phyloP scores from a whole-genome alignment of 139 green algal genomes.

The Cymbomonas tetramitiformis region DNA sequence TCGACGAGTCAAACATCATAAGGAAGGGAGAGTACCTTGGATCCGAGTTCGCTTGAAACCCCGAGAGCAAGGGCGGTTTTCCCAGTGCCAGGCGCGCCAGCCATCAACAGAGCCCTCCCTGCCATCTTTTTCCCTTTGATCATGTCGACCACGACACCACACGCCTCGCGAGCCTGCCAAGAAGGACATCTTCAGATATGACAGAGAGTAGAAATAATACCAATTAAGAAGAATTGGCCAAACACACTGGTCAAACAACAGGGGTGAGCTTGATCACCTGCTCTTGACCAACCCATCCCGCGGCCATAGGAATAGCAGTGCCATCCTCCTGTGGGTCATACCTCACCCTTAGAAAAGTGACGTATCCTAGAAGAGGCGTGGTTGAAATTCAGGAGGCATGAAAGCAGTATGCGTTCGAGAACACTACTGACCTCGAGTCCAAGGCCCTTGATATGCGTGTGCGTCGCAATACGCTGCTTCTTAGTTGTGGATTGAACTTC shows the following conservation, averaged over 20 bases:
- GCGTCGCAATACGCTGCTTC: conserved; percentile 80
- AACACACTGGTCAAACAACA: no score
- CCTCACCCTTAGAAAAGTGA: no score
- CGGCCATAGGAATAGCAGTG: conserved; percentile 43
- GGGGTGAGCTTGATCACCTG: no score
- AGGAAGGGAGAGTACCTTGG: conserved; percentile 32
- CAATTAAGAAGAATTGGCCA: no score
- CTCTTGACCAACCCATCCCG: conserved; percentile 90
- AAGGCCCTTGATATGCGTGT: conserved; percentile 91
- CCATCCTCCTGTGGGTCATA: conserved; percentile 49
- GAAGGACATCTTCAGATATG: no score
- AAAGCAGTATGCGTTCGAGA: no score
- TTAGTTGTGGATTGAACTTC: conserved; percentile 83
- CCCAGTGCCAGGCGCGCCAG: conserved; percentile 82
- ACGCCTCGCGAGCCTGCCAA: conserved; percentile 73
- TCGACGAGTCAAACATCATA: background rate
- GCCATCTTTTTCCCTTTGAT: conserved; percentile 97
- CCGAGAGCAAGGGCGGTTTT: conserved; percentile 95
- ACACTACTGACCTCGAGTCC: background rate
- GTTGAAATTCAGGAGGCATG: no score
- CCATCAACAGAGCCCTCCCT: conserved; percentile 69
- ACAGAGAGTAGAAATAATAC: no score
- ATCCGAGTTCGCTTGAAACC: conserved; percentile 83
- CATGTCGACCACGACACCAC: conserved; percentile 93
- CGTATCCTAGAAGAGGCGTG: no score